Evolutionary conservation across 768 basidiomycete genomes (phyloP), one percentile per base, ranked within the genome.

Genomic region (Harrya chromipes): DNA sequence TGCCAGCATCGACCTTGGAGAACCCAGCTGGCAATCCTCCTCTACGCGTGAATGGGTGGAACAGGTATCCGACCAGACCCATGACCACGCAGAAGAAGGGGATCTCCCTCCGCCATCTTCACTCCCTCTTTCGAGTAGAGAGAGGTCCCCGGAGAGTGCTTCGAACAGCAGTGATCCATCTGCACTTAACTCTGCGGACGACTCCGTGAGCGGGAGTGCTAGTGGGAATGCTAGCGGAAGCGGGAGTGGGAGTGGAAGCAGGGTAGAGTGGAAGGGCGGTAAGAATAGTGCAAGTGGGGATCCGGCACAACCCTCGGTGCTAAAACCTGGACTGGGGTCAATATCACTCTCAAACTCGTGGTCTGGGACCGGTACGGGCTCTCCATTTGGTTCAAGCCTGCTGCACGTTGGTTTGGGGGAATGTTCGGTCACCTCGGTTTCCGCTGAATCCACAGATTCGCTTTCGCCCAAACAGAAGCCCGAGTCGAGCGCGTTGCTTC

Each of bases 11-110:
- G 49, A 50, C 40, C 50, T 67, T 24, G 24, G 52, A 3, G 50
- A 62, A 47, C 41, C 57, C 3, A 62, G 53, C 29, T 59, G 60
- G 61, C 56, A 59, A 24, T 43, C 57, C 21, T 56, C 58, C 21
- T 58, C 67, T 24, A 80, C 77, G 14, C 68, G 70, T 45, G 67
- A 70, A 47, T 80, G 79, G 79, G 78, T 71, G 13, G 73, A 79
- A 55, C 69, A 69, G 43, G 68, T 73, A 8, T 64, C 61, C 8
- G 66, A 71, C 43, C 65, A 71, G 52, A 68, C 67, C 3, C 55
- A 58, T 33, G 44, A 33, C 16, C 49, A 26, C 13, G 27, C 13
- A 21, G 54, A 41, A 43, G 55, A 46, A 14, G 46, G 29, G 6
- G 27, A 44, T 23, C 43, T 29, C 42, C 46, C 48, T 4, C 54